Base-by-base conservation (phyloP, 441 rosid genomes). In the Euphorbia corollata region DNA sequence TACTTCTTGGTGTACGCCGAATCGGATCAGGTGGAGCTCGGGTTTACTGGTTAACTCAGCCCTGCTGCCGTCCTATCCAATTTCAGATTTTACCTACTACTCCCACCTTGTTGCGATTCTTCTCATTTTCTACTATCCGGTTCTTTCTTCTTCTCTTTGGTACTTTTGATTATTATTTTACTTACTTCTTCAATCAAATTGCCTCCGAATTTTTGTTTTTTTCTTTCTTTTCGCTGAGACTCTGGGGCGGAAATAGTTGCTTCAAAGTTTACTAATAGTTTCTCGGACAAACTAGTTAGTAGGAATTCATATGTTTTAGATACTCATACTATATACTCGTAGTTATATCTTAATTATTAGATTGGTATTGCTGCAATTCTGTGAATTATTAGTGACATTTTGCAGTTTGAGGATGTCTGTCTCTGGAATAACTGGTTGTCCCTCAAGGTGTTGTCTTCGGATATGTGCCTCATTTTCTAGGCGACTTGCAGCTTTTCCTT, bases 341-440 rank as follows among this genome's bases (percentile, higher is more conserved):
- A 38, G 32, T 27, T 27, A 27, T 27, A 27, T 27, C 32, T 36
- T 8, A 36, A 0, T 36, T 36, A 2, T 36, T 36, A 36, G 41
- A 36, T 41, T 43, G 30, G 7, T 39, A 18, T 10, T 61, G 36
- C 20, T 20, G 16, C 39, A 27, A 27, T 50, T 51, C 48, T 18
- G 18, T 51, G 13, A 15, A 36, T 36, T 23, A 41, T 27, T 24
- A 48, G 69, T 66, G 67, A 60, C 15, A 61, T 19, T 50, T 1
- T 51, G 62, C 68, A 22, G 8, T 73, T 56, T 63, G 56, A 80
- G 70, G 75, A 93, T 91, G 96, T 74, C 74, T 68, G 78, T 86
- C n/a, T 83, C 84, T 55, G 96, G 97, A 56, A 74, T 93, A 55
- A 76, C 80, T 10, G 74, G 75, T 68, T 71, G 82, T 84, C 88